These are phyloP conservation scores for Nemania serpens DNA, from an alignment of 2,329 filamentous ascomycete genomes.

Conservation along the genomic window DNA sequence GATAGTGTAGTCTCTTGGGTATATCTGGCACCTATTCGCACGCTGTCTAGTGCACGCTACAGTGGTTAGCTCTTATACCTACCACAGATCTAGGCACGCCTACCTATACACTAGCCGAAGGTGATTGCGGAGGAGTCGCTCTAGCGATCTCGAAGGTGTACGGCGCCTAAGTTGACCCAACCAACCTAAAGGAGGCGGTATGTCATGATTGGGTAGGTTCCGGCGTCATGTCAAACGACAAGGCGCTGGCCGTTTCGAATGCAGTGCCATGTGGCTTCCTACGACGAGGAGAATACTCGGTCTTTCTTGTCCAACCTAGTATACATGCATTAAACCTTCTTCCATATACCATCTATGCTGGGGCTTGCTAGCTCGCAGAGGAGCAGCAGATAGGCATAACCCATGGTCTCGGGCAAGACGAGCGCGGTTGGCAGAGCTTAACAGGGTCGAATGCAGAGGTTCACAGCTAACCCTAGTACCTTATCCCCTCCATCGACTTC, in stretches of 20 bases:
- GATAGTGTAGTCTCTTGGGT: neutral
- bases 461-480: too few relatives aligned
- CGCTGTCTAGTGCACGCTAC: neutral
- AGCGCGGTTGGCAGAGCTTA: neutral
- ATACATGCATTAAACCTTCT: neutral
- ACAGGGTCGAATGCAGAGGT: neutral
- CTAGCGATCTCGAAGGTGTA: neutral
- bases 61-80: too few relatives aligned
- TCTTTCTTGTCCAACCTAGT: neutral
- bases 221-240: neutral
- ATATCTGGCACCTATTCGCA: neutral
- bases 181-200: neutral
- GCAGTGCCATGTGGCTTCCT: constrained; percentile 2
- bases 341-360: neutral
- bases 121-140: neutral
- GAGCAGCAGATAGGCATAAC: neutral
- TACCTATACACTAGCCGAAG: neutral
- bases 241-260: neutral
- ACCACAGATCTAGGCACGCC: too few relatives aligned
- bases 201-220: neutral
- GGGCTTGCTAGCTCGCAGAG: neutral
- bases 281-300: neutral
- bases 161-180: neutral
- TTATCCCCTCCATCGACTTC: too few relatives aligned
- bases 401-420: neutral